phyloP scores from a whole-genome alignment of 345 rosid species.

The Tarenaya hassleriana region DNA sequence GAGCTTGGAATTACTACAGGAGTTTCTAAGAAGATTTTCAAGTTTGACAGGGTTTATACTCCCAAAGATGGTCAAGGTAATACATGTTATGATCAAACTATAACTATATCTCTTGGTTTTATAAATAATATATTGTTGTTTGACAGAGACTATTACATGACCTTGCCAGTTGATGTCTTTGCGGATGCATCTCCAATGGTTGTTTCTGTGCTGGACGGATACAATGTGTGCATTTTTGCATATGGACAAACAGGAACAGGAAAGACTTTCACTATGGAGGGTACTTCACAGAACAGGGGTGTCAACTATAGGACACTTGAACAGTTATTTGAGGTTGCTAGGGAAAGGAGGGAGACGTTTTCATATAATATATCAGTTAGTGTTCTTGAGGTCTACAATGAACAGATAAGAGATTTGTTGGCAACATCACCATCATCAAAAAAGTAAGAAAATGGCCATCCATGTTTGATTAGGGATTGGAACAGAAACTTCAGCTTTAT shows the following conservation, averaged over 20 bases:
- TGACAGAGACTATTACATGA: conserved; percentile 14
- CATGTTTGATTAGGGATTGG: background rate
- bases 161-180: conserved; percentile 69
- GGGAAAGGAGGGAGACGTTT: conserved; percentile 71
- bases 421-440: conserved; percentile 72
- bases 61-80: conserved; percentile 92
- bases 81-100: conserved; percentile 8
- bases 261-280: conserved; percentile 98
- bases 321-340: conserved; percentile 62
- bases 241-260: conserved; percentile 99
- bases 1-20: conserved; percentile 66
- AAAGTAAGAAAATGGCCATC: conserved; percentile 39
- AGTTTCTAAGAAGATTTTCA: conserved; percentile 58
- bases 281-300: conserved; percentile 72
- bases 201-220: conserved; percentile 86
- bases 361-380: conserved; percentile 75
- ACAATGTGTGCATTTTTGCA: conserved; percentile 95
- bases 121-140: too few species aligned
- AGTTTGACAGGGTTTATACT: conserved; percentile 79
- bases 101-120: background rate
- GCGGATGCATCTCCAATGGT: conserved; percentile 88
- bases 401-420: conserved; percentile 89
- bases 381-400: conserved; percentile 95
- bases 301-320: conserved; percentile 92
- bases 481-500: background rate